Conservation (phyloP, 2,329 filamentous ascomycete genomes). For the Elsinoe australis region DNA sequence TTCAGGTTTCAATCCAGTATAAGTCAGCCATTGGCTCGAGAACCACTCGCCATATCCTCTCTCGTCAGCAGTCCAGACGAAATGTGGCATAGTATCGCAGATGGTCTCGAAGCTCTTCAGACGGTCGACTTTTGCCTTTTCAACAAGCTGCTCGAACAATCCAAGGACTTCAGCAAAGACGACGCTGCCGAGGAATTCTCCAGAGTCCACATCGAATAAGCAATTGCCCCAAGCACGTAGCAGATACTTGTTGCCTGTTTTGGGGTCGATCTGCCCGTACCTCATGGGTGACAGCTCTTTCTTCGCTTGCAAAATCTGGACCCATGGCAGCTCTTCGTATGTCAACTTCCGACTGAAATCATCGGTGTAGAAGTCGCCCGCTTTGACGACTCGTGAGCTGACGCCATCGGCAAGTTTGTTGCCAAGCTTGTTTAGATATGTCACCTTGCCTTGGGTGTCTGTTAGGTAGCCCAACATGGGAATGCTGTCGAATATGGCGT, state of each 20-base stretch:
- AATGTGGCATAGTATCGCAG: slow-evolving; percentile 16
- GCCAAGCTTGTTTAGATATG: slow-evolving; percentile 8
- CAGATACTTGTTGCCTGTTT: slow-evolving; percentile 5
- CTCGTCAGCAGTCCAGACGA: slow-evolving; percentile 14
- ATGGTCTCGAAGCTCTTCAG: slow-evolving; percentile 16
- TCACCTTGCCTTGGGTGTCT: slow-evolving; percentile 11
- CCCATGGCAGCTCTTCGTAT: slow-evolving; percentile 10
- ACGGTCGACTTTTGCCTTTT: slow-evolving; percentile 5
- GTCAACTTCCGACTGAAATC: slow-evolving; percentile 2
- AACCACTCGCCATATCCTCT: slow-evolving; percentile 15
- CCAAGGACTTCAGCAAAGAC: slow-evolving; percentile 14
- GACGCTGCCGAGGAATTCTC: slow-evolving; percentile 4
- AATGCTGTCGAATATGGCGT: slow-evolving; percentile 13
- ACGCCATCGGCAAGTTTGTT: slow-evolving; percentile 4
- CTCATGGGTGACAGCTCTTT: slow-evolving; percentile 5
- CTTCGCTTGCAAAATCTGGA: background rate
- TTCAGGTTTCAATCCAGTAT: slow-evolving; percentile 10
- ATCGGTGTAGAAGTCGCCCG: background rate
- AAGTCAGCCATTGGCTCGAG: slow-evolving; percentile 16
- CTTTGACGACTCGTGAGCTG: slow-evolving; percentile 4
- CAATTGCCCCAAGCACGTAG: slow-evolving; percentile 10
- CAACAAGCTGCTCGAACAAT: slow-evolving; percentile 1
- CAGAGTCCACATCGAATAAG: background rate
- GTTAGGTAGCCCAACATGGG: slow-evolving; percentile 13
- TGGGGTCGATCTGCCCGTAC: slow-evolving; percentile 13